Evolutionary conservation across 176 grass and related monocot genomes (phyloP), one percentile per base, ranked within the genome.

Genomic region (Otatea glauca): DNA sequence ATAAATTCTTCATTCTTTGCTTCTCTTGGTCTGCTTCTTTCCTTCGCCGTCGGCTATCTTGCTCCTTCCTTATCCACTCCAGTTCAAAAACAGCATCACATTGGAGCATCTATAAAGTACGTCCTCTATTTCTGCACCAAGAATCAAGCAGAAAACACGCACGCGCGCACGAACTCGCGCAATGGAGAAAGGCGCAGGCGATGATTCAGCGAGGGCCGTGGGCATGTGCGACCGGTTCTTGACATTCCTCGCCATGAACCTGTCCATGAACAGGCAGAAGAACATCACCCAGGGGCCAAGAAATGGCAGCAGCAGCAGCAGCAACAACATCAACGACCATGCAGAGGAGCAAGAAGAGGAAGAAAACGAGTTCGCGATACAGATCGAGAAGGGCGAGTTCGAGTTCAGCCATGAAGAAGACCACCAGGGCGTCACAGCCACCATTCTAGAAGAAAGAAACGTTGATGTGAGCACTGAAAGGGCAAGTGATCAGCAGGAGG

Each of bases 191-290:
- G 41, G 38, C 3, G 35, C 3, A 2, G 58, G 49, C 16, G 48
- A 47, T 0, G 67, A 74, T 18, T 24, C 80, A 1, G 41, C 66
- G 58, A 64, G 58, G 48, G 56, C 42, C 13, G 51, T 77, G 2
- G 68, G 89, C 50, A 87, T 87, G n/a, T 90, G 89, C 18, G 84
- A 87, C 75, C 79, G 84, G 61, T 41, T 90, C 9, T 51, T 87
- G 68, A 87, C 75, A 41, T 87, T 90, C 89, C 75, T 90, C 16
- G 23, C 74, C 38, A 87, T 61, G 34, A 87, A 72, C 75, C 80
- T 90, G 32, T 83, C 84, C 8, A 74, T 84, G 68, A 83, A 32
- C 68, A 67, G 61, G 75, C 43, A 11, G 50, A 87, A 62, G 80
- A 61, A 1, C 74, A 70, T 90, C 74, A 60, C 89, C 17, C 74